Base-by-base conservation (phyloP, 306 rosid species). In the Sechiopsis laciniata region DNA sequence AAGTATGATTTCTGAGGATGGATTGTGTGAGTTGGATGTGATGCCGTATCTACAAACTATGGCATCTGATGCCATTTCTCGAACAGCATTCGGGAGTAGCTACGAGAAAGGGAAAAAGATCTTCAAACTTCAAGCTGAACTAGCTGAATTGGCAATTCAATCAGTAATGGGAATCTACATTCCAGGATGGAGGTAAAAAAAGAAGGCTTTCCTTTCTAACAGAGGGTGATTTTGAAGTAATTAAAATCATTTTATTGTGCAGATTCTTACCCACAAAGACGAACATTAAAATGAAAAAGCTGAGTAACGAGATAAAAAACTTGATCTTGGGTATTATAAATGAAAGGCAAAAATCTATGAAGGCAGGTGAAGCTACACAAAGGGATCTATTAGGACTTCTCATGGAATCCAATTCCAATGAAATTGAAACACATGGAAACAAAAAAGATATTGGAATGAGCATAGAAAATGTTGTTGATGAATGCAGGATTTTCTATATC, bases 1-100 rank as follows among this genome's bases (percentile, higher is more conserved):
- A 48, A 22, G 17, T 0, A 46, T 48, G 40, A 8, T 68, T 0
- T 48, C 57, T 6, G 14, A 7, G 21, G 57, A 68, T 0, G 73
- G 73, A 4, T 22, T 3, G 0, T 68, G 40, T 48, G 73, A 68
- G 57, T 68, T 68, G 3, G 57, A 68, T 48, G 73, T 68, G 1
- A 46, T 48, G 73, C 73, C 73, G 2, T 21, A 13, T 21, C 20
- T 68, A 0, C 40, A 48, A 20, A 68, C 15, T 48, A 10, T 68
- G 57, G 7, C 73, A 0, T 6, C 57, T 7, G 73, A 68, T 48
- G 40, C 8, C 20, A 68, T 68, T 21, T 86, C 87, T 42, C 69
- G 81, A 20, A 78, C 89, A 0, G 86, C 83, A 14, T 86, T 80
- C 46, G 86, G 89, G 53, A 82, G 86, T 52, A 81, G 84, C 50